Evolutionary conservation across 169 alveolate genomes (phyloP), one percentile per base, ranked within the genome.

Genomic region (Plasmodium gonderi): DNA sequence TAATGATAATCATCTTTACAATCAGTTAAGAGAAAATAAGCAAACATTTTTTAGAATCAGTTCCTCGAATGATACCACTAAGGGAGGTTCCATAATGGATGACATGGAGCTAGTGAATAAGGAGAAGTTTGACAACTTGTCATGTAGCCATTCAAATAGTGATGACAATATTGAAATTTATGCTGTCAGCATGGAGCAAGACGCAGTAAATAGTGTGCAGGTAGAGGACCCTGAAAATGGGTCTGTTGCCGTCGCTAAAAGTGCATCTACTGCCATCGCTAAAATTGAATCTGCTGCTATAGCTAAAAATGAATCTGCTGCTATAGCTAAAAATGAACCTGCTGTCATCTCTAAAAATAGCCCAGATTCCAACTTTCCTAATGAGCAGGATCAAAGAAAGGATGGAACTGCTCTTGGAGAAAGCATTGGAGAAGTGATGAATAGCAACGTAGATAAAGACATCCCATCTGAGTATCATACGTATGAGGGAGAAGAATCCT

Each of bases 401-500:
- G 72, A 60, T 14, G 26, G 9, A 14, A 60, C 40, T 36, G 72
- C n/a, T 17, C 72, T 23, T 60, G 51, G 20, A 42, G 23, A 42
- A 31, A 69, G 79, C 79, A 38, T 11, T 69, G 67, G 26, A 47
- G 40, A 49, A 26, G 77, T 31, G 23, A 26, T 47, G 0, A 79
- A 65, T 51, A n/a, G 75, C 40, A 36, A 79, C 17, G 76, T 54
- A 20, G 51, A 49, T 6, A 7, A 36, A 26, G 36, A 38, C 51
- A 68, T 20, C 20, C 60, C 42, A 40, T 47, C 67, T 12, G 26
- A 8, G 6, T 29, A 81, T 31, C 31, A 33, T 36, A 42, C 75
- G 8, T 12, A 44, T 26, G 81, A 81, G 23, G n/a, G 54, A 45
- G 91, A 44, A 81, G 82, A 81, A 23, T 36, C 91, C 36, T 45